Evolutionary conservation across 257 asterid genomes (phyloP).

Genomic region (Penstemon barbatus): DNA sequence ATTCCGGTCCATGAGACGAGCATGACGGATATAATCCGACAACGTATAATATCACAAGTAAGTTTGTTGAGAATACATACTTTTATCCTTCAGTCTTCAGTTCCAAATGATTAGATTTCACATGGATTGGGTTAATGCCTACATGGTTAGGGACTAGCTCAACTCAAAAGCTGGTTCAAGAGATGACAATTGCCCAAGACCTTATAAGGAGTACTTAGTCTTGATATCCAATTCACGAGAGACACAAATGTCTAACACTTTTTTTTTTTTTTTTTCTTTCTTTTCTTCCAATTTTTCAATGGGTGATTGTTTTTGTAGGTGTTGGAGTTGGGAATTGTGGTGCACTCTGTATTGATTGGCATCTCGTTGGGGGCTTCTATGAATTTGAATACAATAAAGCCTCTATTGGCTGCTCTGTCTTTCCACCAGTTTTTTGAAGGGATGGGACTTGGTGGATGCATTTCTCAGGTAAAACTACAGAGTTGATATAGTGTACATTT

Average conservation of each 20-base stretch:
- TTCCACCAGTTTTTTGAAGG: conserved; percentile 72
- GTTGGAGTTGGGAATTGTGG: conserved; percentile 64
- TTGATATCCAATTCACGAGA: too few species aligned
- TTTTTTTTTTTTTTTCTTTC: too few species aligned
- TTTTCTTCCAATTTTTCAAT: not conserved
- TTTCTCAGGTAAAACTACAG: conserved; percentile 44
- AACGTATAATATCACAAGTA: conserved; percentile 63
- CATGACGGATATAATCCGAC: conserved; percentile 44
- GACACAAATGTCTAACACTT: too few species aligned
- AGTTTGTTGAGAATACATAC: not conserved
- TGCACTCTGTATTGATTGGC: conserved; percentile 66
- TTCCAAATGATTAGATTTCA: too few species aligned
- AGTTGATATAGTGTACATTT: conserved; percentile 8
- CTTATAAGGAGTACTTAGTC: too few species aligned
- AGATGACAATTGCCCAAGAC: too few species aligned
- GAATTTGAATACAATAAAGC: conserved; percentile 47
- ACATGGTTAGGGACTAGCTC: too few species aligned
- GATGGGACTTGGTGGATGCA: conserved; percentile 75
- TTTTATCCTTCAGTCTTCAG: conserved; percentile 13
- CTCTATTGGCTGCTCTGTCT: conserved; percentile 57
- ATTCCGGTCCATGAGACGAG: conserved; percentile 28
- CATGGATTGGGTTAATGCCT: too few species aligned
- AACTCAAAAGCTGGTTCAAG: too few species aligned
- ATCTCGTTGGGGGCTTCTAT: conserved; percentile 56
- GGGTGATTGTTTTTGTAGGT: conserved; percentile 33